Percentiles rank a stretch among this genome's conserved stretches.
Evolutionary conservation across 116 monocot species (phyloP).

Genomic region (Trichopus zeylanicus): DNA sequence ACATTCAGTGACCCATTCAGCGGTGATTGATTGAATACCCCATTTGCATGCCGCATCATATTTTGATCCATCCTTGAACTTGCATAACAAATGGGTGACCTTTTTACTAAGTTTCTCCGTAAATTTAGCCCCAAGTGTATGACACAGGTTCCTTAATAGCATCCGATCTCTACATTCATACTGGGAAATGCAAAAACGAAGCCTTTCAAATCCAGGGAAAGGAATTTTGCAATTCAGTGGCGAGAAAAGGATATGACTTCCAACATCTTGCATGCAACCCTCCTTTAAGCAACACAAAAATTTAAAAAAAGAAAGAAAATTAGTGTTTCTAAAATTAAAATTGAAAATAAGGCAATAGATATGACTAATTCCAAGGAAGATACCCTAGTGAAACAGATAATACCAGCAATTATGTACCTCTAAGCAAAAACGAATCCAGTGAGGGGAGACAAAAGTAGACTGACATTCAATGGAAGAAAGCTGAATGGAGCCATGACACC

Average conservation of each 20-base stretch:
- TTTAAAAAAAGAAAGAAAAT: neutral
- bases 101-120: conserved; percentile 65
- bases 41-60: conserved; percentile 78
- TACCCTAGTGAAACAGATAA: neutral
- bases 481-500: conserved; percentile 49
- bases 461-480: conserved; percentile 8
- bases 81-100: conserved; percentile 89
- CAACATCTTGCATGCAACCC: conserved; percentile 65
- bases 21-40: conserved; percentile 67
- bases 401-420: conserved; percentile 40
- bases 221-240: conserved; percentile 77
- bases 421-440: conserved; percentile 87
- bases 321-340: too few relatives aligned
- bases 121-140: conserved; percentile 71
- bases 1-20: conserved; percentile 92
- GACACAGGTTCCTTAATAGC: conserved; percentile 76
- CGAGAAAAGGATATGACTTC: conserved; percentile 70
- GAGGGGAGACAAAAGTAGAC: conserved; percentile 61
- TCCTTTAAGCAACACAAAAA: conserved; percentile 37
- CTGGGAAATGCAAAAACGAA: conserved; percentile 81
- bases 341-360: too few relatives aligned
- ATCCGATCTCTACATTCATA: conserved; percentile 83
- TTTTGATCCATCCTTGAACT: conserved; percentile 82
- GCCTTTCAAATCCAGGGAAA: conserved; percentile 65
- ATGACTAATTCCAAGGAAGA: too few relatives aligned